phyloP scores from a whole-genome alignment of 140 eudicot genomes.

The Ambrosia hybrid region DNA sequence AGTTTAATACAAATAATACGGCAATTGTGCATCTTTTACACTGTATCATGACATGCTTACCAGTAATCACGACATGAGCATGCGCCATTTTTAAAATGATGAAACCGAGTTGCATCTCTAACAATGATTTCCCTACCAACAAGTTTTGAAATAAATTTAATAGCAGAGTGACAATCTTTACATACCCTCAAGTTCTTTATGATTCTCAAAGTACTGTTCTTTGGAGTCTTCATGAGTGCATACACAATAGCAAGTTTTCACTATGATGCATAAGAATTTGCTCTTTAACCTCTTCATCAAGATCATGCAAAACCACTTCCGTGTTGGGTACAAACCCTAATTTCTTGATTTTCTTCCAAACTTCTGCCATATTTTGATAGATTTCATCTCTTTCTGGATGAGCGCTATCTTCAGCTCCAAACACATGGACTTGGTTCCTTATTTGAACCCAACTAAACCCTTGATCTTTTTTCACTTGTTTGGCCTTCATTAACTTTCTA shows the following conservation, averaged over 20 bases:
- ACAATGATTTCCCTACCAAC: slow-evolving; percentile 55
- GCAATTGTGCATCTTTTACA: background rate
- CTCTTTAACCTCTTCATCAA: slow-evolving; percentile 57
- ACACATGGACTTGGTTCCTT: slow-evolving; percentile 56
- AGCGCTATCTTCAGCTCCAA: slow-evolving; percentile 67
- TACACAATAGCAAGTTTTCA: slow-evolving; percentile 58
- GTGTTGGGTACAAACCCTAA: slow-evolving; percentile 50
- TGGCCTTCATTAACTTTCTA: slow-evolving; percentile 53
- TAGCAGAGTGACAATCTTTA: slow-evolving; percentile 54
- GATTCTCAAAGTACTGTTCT: slow-evolving; percentile 44
- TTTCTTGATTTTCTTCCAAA: slow-evolving; percentile 54
- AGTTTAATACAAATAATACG: background rate
- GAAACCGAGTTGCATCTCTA: slow-evolving; percentile 59
- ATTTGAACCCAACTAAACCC: slow-evolving; percentile 80
- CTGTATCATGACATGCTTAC: slow-evolving; percentile 21
- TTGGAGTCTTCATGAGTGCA: slow-evolving; percentile 49
- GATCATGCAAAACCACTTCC: slow-evolving; percentile 58
- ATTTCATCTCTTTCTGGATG: slow-evolving; percentile 57
- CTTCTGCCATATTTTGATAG: slow-evolving; percentile 44
- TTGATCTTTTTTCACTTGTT: slow-evolving; percentile 67
- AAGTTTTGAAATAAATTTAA: slow-evolving; percentile 48
- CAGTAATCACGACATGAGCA: slow-evolving; percentile 49
- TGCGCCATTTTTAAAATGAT: slow-evolving; percentile 51
- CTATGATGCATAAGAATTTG: slow-evolving; percentile 52
- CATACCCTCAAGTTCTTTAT: slow-evolving; percentile 59